Base-by-base conservation (phyloP, 108 stramenopile species). In the Skeletonema costatum region DNA sequence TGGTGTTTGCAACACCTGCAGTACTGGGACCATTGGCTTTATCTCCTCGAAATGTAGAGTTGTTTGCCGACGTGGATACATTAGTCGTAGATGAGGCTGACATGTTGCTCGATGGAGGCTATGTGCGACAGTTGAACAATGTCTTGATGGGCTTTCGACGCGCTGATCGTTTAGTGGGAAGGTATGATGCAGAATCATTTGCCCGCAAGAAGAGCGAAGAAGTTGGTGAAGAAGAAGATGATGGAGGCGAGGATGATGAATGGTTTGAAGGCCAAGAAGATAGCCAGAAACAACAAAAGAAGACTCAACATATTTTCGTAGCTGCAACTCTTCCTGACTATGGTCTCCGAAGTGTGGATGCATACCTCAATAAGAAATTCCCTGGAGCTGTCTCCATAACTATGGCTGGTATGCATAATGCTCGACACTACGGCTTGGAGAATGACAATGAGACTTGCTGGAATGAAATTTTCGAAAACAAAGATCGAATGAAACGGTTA, bases 41-140 rank as follows among this genome's bases (percentile, higher is more conserved):
- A 13, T 96, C 96, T 77, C 93, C 96, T 19, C 85, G 87, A 64
- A 78, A 92, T 58, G 88, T 99, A 61, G 89, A 93, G 61, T 68
- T 98, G 62, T 97, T 97, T 88, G 90, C 90, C 25, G 92, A 93
- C 73, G 86, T 97, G 51, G 56, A 81, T 11, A 91, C 93, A 8
- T 60, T 98, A 68, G 93, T 98, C 14, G 75, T 98, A 25, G 97
- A 98, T 84, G 97, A 99, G 75, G 97, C 97, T 21, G 98, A 99
- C 78, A 97, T 99, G 97, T 77, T 99, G 14, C 68, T 99, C 66
- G 98, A 99, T 83, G 98, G 98, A 7, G 95, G 93, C 19, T 98
- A 97, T 73, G 79, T 92, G 56, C 87, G 88, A 46, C 84, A 87
- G 16, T 64, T 99, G 75, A 91, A 97, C 44, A 83, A 97, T 75